Conservation (phyloP, 2,329 filamentous ascomycete genomes). For the Ceratocystis cubensis region DNA sequence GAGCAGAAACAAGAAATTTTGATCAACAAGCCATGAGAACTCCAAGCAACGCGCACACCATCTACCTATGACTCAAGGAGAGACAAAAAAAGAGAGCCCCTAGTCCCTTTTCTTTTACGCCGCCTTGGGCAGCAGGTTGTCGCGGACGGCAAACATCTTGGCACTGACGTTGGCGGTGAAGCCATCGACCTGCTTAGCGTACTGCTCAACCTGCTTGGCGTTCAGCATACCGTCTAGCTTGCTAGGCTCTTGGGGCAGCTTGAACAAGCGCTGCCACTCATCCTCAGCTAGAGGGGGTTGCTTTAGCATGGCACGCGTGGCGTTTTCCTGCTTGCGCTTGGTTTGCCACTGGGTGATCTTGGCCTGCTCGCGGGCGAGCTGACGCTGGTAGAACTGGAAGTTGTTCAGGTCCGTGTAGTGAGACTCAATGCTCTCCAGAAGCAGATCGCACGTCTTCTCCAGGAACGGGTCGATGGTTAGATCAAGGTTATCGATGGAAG, state of each 20-base stretch:
- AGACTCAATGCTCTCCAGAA: conserved; percentile 91
- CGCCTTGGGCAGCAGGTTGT: conserved; percentile 48
- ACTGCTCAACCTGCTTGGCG: conserved; percentile 92
- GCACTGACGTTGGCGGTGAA: conserved; percentile 83
- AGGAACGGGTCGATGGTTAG: conserved; percentile 94
- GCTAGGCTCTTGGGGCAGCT: conserved; percentile 89
- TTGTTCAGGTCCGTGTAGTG: conserved; percentile 99
- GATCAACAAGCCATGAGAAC: conserved; percentile 19
- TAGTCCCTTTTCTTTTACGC: conserved; percentile 7
- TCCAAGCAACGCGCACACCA: conserved; percentile 16
- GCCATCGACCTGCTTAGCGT: conserved; percentile 90
- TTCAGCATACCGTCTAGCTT: conserved; percentile 88
- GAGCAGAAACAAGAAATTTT: conserved; percentile 23
- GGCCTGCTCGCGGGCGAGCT: conserved; percentile 81
- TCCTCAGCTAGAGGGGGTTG: conserved; percentile 83
- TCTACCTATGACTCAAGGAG: conserved; percentile 14
- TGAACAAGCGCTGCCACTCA: conserved; percentile 97
- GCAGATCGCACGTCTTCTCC: conserved; percentile 93
- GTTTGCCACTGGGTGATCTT: conserved; percentile 96
- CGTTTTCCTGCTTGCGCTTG: conserved; percentile 95
- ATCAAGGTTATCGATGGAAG: conserved; percentile 80
- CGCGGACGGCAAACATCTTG: conserved; percentile 96
- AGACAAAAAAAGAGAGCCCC: conserved; percentile 9
- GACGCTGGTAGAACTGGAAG: conserved; percentile 91
- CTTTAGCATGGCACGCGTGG: conserved; percentile 70